These are phyloP conservation scores for Yamadazyma sp. DNA, from an alignment of 805 yeast genomes.

Conservation along the genomic window DNA sequence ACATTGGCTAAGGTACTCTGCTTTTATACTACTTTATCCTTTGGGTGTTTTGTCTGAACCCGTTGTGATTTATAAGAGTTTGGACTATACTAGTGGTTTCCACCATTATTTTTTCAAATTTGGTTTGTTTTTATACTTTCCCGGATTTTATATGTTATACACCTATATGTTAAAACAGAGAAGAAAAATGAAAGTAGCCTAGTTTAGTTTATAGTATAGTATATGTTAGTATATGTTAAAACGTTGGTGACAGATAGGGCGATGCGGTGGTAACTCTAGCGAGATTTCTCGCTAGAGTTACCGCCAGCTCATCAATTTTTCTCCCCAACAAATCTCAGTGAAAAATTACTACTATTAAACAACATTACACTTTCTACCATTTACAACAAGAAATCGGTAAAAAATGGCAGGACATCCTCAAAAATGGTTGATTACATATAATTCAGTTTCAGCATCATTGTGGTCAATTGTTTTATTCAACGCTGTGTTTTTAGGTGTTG, in stretches of 20 bases:
- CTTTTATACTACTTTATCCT: constrained; percentile 29
- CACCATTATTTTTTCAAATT: constrained; percentile 21
- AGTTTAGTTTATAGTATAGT: too few relatives aligned
- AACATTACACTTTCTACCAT: too few relatives aligned
- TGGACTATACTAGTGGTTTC: constrained; percentile 8
- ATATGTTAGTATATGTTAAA: too few relatives aligned
- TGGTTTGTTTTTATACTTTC: constrained; percentile 25
- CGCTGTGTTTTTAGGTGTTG: constrained; percentile 29
- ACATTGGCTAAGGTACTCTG: constrained; percentile 27
- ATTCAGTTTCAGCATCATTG: constrained; percentile 39
- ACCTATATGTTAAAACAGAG: constrained; percentile 30
- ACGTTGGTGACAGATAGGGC: too few relatives aligned
- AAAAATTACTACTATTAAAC: too few relatives aligned
- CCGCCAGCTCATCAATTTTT: too few relatives aligned
- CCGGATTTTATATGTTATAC: constrained; percentile 28
- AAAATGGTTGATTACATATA: constrained; percentile 40
- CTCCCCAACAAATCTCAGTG: too few relatives aligned
- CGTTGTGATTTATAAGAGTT: constrained; percentile 22
- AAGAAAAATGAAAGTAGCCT: constrained; percentile 12
- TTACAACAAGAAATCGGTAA: not conserved
- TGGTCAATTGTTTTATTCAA: constrained; percentile 42
- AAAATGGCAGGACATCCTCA: constrained; percentile 19
- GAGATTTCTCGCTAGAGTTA: too few relatives aligned
- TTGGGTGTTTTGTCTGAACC: constrained; percentile 27
- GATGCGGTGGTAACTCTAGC: too few relatives aligned